phyloP scores from a whole-genome alignment of 257 asterid genomes.

The Gentiana dahurica region DNA sequence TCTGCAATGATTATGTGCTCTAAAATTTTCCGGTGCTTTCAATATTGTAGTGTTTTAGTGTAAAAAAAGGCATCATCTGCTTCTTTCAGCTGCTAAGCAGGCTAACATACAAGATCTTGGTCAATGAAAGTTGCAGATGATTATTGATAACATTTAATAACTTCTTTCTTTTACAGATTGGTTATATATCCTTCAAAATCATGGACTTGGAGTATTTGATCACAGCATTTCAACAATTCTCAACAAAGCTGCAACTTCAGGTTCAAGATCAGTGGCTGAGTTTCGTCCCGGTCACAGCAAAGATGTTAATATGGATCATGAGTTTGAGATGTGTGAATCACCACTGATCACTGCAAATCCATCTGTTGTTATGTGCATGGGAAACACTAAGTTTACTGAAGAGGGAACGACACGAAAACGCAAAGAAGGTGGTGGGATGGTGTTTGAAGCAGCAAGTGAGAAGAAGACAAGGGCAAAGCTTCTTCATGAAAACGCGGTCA shows the following conservation, averaged over 20 bases:
- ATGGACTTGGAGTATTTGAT: constrained; percentile 36
- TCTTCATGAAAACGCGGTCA: constrained; percentile 14
- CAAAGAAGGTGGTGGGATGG: constrained; percentile 22
- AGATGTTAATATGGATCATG: neutral
- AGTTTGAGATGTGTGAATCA: neutral
- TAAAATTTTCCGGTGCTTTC: neutral
- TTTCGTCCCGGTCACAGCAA: constrained; percentile 12
- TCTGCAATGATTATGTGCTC: neutral
- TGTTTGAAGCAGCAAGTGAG: constrained; percentile 8
- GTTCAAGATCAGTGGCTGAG: constrained; percentile 11
- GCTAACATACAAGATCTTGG: neutral
- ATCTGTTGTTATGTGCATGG: constrained; percentile 8
- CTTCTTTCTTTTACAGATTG: constrained; percentile 32
- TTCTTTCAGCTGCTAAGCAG: neutral
- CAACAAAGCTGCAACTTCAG: constrained; percentile 26
- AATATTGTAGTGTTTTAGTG: neutral
- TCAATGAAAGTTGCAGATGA: neutral
- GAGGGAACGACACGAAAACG: constrained; percentile 38
- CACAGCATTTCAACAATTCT: constrained; percentile 14
- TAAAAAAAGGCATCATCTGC: neutral
- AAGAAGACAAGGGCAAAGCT: constrained; percentile 31
- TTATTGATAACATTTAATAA: neutral
- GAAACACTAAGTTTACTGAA: constrained; percentile 4
- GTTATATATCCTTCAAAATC: constrained; percentile 41
- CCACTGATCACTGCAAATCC: constrained; percentile 10